A percentile compares a stretch with the other conserved stretches of the same genome.
Conservation (phyloP, 2,329 filamentous ascomycete genomes). For the Cytospora mali region DNA sequence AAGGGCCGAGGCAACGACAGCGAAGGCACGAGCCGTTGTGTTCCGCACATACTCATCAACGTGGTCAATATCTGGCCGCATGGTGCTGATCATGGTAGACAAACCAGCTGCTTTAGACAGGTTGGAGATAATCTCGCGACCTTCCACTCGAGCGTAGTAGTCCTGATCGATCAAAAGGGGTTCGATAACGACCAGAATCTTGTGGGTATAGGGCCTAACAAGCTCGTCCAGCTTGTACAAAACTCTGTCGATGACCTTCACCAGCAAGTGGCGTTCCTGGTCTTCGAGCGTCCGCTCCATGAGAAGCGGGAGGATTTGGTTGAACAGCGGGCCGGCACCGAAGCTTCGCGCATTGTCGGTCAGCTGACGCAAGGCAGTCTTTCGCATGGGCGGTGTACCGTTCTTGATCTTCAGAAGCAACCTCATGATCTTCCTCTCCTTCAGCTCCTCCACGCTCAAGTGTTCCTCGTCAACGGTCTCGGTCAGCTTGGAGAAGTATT, state of each 20-base stretch:
- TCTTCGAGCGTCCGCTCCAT: conserved; percentile 99
- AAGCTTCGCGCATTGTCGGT: conserved; percentile 98
- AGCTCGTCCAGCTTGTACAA: conserved; percentile 98
- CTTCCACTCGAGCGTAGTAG: conserved; percentile 97
- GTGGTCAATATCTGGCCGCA: conserved; percentile 98
- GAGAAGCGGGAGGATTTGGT: conserved; percentile 92
- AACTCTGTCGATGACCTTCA: conserved; percentile 98
- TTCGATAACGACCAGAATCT: conserved; percentile 98
- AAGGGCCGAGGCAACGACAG: conserved; percentile 92
- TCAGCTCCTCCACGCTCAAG: conserved; percentile 91
- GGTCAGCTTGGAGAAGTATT: conserved; percentile 96
- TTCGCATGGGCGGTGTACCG: conserved; percentile 96
- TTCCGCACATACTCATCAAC: conserved; percentile 98
- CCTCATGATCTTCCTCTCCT: conserved; percentile 98
- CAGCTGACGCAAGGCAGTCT: conserved; percentile 94
- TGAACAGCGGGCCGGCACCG: conserved; percentile 90
- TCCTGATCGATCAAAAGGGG: conserved; percentile 99
- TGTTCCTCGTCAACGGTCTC: conserved; percentile 91
- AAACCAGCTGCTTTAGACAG: conserved; percentile 94
- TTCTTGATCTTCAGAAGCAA: conserved; percentile 98
- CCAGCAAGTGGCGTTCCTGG: conserved; percentile 94
- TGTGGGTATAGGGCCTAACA: conserved; percentile 94
- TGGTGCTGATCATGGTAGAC: conserved; percentile 98
- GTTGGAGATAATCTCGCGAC: conserved; percentile 98
- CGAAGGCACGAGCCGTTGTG: conserved; percentile 94